These are phyloP conservation scores for Alternaria sp. DNA, from an alignment of 2,329 filamentous ascomycete genomes.

Conservation along the genomic window DNA sequence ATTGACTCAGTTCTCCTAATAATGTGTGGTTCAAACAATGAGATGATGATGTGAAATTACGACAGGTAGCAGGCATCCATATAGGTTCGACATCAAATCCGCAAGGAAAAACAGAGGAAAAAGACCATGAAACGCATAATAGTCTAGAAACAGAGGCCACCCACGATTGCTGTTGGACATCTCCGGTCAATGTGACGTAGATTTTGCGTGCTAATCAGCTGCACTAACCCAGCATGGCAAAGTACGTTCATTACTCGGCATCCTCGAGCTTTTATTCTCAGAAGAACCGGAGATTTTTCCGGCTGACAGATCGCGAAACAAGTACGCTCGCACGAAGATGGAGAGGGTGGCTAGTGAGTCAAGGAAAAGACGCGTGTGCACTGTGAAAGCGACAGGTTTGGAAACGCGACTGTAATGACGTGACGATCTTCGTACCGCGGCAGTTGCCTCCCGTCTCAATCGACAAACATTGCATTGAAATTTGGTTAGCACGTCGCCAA, in stretches of 20 bases:
- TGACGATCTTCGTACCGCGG: background rate
- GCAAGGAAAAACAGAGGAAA: background rate
- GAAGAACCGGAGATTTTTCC: slow-evolving; percentile 2
- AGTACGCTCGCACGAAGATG: background rate
- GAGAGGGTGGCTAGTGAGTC: background rate
- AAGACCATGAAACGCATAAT: background rate
- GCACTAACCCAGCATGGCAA: slow-evolving; percentile 3
- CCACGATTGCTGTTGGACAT: background rate
- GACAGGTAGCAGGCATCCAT: background rate
- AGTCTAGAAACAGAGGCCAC: background rate
- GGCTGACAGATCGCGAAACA: background rate
- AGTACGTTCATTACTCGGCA: background rate
- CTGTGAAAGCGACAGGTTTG: background rate
- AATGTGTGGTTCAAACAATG: background rate
- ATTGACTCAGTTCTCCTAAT: background rate
- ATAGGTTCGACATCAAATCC: background rate
- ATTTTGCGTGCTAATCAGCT: background rate
- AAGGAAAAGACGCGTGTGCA: background rate
- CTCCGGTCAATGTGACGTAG: slow-evolving; percentile 13
- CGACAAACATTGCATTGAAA: background rate
- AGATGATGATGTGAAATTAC: background rate
- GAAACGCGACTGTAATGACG: background rate
- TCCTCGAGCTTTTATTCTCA: slow-evolving; percentile 3
- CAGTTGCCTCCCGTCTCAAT: background rate
- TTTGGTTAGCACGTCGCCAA: background rate